Evolutionary conservation across 805 yeast species (phyloP).

Genomic region (Monosporozyma aerobia): DNA sequence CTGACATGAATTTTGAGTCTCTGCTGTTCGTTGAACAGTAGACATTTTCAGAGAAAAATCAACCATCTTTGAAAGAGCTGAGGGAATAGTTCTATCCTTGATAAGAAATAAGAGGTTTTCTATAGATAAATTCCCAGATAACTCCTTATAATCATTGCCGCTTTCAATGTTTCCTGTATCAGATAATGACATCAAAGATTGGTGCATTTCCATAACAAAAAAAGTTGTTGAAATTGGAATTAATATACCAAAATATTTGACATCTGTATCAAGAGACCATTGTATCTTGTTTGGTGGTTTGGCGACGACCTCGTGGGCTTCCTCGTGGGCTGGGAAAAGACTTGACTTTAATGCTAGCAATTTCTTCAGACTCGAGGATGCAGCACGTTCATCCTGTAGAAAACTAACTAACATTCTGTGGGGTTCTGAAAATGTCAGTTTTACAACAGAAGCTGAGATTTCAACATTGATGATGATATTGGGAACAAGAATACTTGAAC

Average conservation of each 20-base stretch:
- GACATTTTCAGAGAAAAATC: constrained; percentile 41
- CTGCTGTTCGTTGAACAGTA: constrained; percentile 29
- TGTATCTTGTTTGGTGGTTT: background rate
- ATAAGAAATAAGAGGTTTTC: constrained; percentile 26
- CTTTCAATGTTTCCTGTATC: constrained; percentile 8
- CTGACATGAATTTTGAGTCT: constrained; percentile 39
- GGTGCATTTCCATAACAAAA: constrained; percentile 24
- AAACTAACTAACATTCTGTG: constrained; percentile 18
- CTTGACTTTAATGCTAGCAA: constrained; percentile 8
- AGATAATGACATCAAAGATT: constrained; percentile 12
- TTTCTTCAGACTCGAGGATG: constrained; percentile 14
- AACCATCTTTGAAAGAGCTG: constrained; percentile 34
- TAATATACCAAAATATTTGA: constrained; percentile 23
- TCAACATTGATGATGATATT: constrained; percentile 3
- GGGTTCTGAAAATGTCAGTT: constrained; percentile 24
- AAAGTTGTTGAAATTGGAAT: constrained; percentile 22
- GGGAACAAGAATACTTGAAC: background rate
- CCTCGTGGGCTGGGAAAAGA: background rate
- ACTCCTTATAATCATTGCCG: constrained; percentile 3
- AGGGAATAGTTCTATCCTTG: constrained; percentile 26
- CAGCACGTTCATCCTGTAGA: constrained; percentile 21
- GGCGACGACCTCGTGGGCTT: too few species aligned
- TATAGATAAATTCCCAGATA: constrained; percentile 21
- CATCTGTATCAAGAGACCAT: constrained; percentile 18
- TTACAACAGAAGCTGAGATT: constrained; percentile 16